Evolutionary conservation across 2,329 filamentous ascomycete genomes (phyloP).

Genomic region (Didymella pomorum): DNA sequence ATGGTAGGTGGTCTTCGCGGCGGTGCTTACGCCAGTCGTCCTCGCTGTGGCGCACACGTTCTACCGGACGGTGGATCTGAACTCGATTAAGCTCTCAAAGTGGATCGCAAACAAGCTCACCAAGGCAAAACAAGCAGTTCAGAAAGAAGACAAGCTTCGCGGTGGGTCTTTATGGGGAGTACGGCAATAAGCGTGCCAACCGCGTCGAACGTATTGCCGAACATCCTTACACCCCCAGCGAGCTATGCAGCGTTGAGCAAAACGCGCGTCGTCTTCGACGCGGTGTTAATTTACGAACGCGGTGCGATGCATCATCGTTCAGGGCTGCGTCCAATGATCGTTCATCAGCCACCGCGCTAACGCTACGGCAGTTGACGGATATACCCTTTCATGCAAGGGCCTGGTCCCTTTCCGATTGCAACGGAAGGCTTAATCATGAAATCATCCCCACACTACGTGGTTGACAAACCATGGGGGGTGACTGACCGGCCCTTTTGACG

Average conservation of each 20-base stretch:
- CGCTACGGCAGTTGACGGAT: slow-evolving; percentile 12
- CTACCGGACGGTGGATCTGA: neutral
- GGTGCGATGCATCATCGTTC: slow-evolving; percentile 3
- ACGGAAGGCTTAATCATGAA: neutral
- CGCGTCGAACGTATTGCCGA: slow-evolving; percentile 3
- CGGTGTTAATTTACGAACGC: slow-evolving; percentile 1
- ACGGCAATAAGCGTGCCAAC: slow-evolving; percentile 6
- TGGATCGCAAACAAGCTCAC: slow-evolving; percentile 9
- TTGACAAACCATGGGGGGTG: neutral
- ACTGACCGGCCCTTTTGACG: slow-evolving; percentile 6
- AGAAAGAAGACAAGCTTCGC: slow-evolving; percentile 12
- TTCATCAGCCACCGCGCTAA: slow-evolving; percentile 7
- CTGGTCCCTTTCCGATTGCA: neutral
- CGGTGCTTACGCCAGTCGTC: slow-evolving; percentile 5
- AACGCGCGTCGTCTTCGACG: slow-evolving; percentile 5
- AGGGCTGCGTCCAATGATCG: slow-evolving; percentile 5
- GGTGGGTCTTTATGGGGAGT: slow-evolving; percentile 6
- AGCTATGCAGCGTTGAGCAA: slow-evolving; percentile 5
- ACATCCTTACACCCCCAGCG: slow-evolving; percentile 1
- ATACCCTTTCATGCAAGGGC: slow-evolving; percentile 11
- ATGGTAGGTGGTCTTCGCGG: neutral
- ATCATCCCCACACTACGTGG: neutral
- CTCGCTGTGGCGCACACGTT: slow-evolving; percentile 6
- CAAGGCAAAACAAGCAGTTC: slow-evolving; percentile 13
- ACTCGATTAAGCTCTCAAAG: neutral